Base-by-base conservation (phyloP, 2,329 filamentous ascomycete species). In the Scytalidium sp. region DNA sequence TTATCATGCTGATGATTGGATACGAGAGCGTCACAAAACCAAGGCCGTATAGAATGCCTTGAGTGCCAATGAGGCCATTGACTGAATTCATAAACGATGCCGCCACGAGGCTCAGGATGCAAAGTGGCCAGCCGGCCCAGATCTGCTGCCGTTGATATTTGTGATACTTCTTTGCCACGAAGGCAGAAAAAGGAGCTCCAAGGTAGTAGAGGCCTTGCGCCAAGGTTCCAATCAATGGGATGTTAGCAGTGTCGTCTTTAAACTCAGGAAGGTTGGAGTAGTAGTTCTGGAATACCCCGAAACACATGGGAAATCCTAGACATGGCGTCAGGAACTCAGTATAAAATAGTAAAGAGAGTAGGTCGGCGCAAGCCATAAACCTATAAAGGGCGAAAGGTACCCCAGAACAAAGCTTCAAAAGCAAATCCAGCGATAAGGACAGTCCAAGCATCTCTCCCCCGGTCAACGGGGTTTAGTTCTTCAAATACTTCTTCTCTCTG, bases 251-350 rank as follows among this genome's bases (percentile, higher is more conserved):
- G 22, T 47, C 51, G 13, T 39, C 75, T 3, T 69, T 67, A 49
- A 88, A 88, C 1, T 80, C 78, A 3, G 74, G 73, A 50, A 84
- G 74, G 2, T 71, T 76, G 29, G 73, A 77, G 63, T 89, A 88
- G 64, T 87, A 84, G 46, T 83, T 76, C 56, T 88, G 83, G 59
- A 89, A 88, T 20, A 89, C 75, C 25, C 85, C 85, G 60, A 83
- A 89, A 0, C 81, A 75, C 49, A 83, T 83, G 0, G 83, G 80
- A 50, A 88, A 87, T 2, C 84, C 83, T 86, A 19, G 3, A 17
- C 21, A 19, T 19, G 19, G 36, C n/a, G n/a, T n/a, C n/a, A n/a
- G n/a, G 82, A 88, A 87, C 19, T 88, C 74, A 32, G 84, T 84
- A 60, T 83, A 88, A 0, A 81, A n/a, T n/a, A n/a, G n/a, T n/a